A percentile compares a stretch with the other conserved stretches of the same genome.
These are phyloP conservation scores for Oryza meyeriana DNA, from an alignment of 176 grass and related monocot genomes.

Conservation along the genomic window DNA sequence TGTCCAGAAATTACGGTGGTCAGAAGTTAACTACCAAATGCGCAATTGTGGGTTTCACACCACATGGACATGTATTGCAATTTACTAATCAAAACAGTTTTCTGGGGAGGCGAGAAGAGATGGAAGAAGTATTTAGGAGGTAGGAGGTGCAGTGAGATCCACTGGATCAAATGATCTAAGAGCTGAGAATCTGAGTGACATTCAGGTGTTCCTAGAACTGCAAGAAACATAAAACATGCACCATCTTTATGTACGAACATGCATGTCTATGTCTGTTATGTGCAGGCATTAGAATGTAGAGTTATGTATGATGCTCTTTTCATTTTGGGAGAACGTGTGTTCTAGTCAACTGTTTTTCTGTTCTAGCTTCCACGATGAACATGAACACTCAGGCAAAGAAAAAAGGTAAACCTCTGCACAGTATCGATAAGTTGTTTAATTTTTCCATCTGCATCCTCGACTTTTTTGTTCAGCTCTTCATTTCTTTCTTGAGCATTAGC, in stretches of 20 bases:
- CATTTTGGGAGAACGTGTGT: neutral
- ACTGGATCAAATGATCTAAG: neutral
- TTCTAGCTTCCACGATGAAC: neutral
- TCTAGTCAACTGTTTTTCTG: neutral
- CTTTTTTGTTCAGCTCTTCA: conserved; percentile 56
- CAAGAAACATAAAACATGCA: neutral
- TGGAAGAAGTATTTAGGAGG: neutral
- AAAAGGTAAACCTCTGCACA: conserved; percentile 51
- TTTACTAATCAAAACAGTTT: conserved; percentile 4
- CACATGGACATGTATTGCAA: neutral
- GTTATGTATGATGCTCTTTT: neutral
- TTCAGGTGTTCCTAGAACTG: neutral
- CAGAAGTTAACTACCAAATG: neutral
- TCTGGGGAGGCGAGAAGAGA: neutral
- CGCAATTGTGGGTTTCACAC: conserved; percentile 9
- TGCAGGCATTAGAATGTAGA: neutral
- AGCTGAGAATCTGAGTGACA: neutral
- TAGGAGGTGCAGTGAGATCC: neutral
- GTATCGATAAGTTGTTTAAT: conserved; percentile 49
- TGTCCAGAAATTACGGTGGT: neutral
- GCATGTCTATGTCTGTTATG: neutral
- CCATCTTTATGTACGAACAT: conserved; percentile 1
- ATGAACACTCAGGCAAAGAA: conserved; percentile 20
- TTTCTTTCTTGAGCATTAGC: conserved; percentile 47
- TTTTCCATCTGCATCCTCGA: conserved; percentile 47